Conservation (phyloP, 1,284 basidiomycete species). For the Naganishia sp. region DNA sequence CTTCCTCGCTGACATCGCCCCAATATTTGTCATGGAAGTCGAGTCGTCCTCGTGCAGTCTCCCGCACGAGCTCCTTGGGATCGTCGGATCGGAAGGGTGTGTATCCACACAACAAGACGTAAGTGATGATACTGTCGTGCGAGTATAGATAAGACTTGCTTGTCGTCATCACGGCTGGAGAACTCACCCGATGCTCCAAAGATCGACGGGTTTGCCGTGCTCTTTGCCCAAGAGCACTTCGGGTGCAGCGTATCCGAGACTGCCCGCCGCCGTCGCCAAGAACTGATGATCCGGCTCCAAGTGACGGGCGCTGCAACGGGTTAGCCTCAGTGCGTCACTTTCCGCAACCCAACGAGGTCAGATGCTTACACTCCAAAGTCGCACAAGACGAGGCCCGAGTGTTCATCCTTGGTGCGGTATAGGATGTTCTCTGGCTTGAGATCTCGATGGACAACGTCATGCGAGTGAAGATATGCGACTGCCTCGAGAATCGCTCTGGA, state of each 20-base stretch:
- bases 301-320: slow-evolving; percentile 70
- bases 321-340: slow-evolving; percentile 21
- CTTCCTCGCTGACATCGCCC: slow-evolving; percentile 78
- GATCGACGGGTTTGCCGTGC: slow-evolving; percentile 87
- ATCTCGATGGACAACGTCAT: slow-evolving; percentile 90
- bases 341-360: slow-evolving; percentile 28
- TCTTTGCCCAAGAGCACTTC: slow-evolving; percentile 82
- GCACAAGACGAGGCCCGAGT: slow-evolving; percentile 80
- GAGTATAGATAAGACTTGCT: neutral
- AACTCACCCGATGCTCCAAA: slow-evolving; percentile 83
- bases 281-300: slow-evolving; percentile 75
- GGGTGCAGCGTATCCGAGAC: slow-evolving; percentile 90
- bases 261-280: slow-evolving; percentile 79
- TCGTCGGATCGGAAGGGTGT: slow-evolving; percentile 88
- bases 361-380: slow-evolving; percentile 86
- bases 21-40: slow-evolving; percentile 93
- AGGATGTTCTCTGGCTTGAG: slow-evolving; percentile 95
- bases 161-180: neutral
- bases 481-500: slow-evolving; percentile 71
- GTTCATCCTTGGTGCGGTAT: slow-evolving; percentile 69
- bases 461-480: slow-evolving; percentile 77
- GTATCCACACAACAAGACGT: slow-evolving; percentile 88
- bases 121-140: slow-evolving; percentile 78
- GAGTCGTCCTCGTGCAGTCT: slow-evolving; percentile 78
- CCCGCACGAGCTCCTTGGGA: slow-evolving; percentile 70